phyloP scores from a whole-genome alignment of 2,329 filamentous ascomycete genomes.

The Scleromitrula shiraiana region DNA sequence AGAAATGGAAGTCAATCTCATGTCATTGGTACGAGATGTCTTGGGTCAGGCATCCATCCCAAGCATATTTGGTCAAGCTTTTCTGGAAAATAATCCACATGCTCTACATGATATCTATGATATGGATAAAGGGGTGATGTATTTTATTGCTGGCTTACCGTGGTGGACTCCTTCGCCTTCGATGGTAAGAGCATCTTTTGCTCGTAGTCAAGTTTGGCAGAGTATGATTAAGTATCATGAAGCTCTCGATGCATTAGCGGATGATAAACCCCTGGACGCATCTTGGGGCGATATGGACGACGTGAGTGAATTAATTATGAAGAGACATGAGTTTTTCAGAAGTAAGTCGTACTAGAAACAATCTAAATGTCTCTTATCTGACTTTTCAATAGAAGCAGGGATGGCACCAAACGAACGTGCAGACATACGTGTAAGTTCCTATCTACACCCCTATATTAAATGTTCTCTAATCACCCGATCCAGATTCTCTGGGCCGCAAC shows the following conservation, averaged over 20 bases:
- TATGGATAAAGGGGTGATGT: slow-evolving; percentile 45
- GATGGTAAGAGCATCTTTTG: slow-evolving; percentile 39
- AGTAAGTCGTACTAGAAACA: slow-evolving; percentile 24
- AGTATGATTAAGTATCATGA: slow-evolving; percentile 35
- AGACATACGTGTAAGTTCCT: slow-evolving; percentile 34
- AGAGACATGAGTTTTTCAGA: slow-evolving; percentile 34
- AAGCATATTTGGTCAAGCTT: slow-evolving; percentile 44
- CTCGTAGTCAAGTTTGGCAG: slow-evolving; percentile 35
- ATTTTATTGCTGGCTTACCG: slow-evolving; percentile 46
- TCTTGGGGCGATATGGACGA: slow-evolving; percentile 41
- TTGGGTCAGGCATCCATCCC: slow-evolving; percentile 43
- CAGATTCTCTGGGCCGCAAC: slow-evolving; percentile 46
- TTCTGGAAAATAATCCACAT: slow-evolving; percentile 42
- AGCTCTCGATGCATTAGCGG: slow-evolving; percentile 35
- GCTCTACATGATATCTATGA: slow-evolving; percentile 47
- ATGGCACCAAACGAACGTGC: slow-evolving; percentile 27
- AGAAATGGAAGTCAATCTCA: slow-evolving; percentile 44
- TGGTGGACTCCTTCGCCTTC: slow-evolving; percentile 46
- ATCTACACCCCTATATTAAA: background rate
- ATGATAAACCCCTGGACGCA: slow-evolving; percentile 33
- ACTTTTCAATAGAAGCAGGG: background rate
- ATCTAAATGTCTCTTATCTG: slow-evolving; percentile 8
- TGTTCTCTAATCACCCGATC: background rate
- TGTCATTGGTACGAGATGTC: slow-evolving; percentile 47
- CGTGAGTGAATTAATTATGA: slow-evolving; percentile 37